phyloP scores from a whole-genome alignment of 2,329 filamentous ascomycete species.

The Alternaria arbusti region DNA sequence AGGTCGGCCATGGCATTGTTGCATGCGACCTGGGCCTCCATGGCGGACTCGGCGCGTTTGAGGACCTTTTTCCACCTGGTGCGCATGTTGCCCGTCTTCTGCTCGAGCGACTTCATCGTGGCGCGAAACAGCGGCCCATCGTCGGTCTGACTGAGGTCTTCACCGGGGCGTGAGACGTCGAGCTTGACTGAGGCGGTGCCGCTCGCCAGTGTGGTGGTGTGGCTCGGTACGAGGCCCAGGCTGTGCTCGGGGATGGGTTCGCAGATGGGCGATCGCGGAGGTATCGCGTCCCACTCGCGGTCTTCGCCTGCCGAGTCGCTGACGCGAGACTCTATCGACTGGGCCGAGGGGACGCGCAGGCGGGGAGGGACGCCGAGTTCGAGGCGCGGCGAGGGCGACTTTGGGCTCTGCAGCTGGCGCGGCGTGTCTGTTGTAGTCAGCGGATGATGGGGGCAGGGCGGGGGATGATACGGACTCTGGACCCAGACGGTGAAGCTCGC shows the following conservation, averaged over 20 bases:
- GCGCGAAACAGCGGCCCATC: slow-evolving; percentile 96
- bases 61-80: slow-evolving; percentile 94
- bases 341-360: slow-evolving; percentile 81
- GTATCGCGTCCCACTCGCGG: slow-evolving; percentile 49
- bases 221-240: slow-evolving; percentile 50
- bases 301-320: slow-evolving; percentile 70
- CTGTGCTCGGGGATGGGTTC: slow-evolving; percentile 58
- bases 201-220: slow-evolving; percentile 48
- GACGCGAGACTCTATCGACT: slow-evolving; percentile 83
- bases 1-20: slow-evolving; percentile 86
- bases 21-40: slow-evolving; percentile 78
- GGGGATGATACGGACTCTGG: slow-evolving; percentile 64
- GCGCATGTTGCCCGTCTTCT: slow-evolving; percentile 95
- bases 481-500: slow-evolving; percentile 97
- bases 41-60: slow-evolving; percentile 89
- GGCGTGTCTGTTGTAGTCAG: slow-evolving; percentile 43
- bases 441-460: neutral
- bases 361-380: slow-evolving; percentile 76
- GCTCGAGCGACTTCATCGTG: slow-evolving; percentile 94
- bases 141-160: slow-evolving; percentile 80
- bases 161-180: slow-evolving; percentile 85
- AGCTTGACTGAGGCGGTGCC: slow-evolving; percentile 67
- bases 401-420: slow-evolving; percentile 48
- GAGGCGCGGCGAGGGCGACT: slow-evolving; percentile 70
- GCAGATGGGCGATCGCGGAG: slow-evolving; percentile 56